Evolutionary conservation across 2,329 filamentous ascomycete genomes (phyloP), one percentile per base, ranked within the genome.

Genomic region (Chrysoporthe deuterocubensis): DNA sequence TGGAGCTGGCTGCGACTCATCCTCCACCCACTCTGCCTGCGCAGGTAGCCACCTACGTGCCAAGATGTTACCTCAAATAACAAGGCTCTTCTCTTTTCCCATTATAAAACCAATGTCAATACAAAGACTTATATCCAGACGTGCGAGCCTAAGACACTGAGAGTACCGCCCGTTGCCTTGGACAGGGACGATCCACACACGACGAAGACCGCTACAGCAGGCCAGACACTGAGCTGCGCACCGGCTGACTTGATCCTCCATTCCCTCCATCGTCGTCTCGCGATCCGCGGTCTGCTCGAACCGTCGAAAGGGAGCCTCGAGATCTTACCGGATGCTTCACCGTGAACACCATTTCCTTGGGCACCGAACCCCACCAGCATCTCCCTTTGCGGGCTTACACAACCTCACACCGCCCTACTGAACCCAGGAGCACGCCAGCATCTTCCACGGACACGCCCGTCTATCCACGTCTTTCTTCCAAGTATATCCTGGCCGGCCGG

Each of bases 1-100:
- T 21, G 46, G 58, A 60, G 50, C 52, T 26, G 40, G 21, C 61
- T 62, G 43, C 58, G 52, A 56, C 44, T 48, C 62, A 43, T 44
- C 58, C 26, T 50, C 46, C 46, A 14, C 50, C 14, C 44, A 42
- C 44, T 57, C 34, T 54, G 14, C 44, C 57, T 65, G 66, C 62
- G 63, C 58, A 67, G 65, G 62, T 59, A 65, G 66, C n/a, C 63
- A 54, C 46, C 4, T 16, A 8, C 8, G 57, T 16, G 52, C 63
- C 74, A 81, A 81, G 73, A 82, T 82, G 80, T 79, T 80, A 75
- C 70, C 75, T 71, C 78, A 73, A 78, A 79, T 78, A 78, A 73
- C 46, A 37, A 57, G 42, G 57, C 34, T 3, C 42, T 50, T 46
- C 64, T 48, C 44, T 64, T 59, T 34, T 61, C 59, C 18, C 16